Evolutionary conservation across 345 rosid species (phyloP).

Genomic region (Sapria himalayana): DNA sequence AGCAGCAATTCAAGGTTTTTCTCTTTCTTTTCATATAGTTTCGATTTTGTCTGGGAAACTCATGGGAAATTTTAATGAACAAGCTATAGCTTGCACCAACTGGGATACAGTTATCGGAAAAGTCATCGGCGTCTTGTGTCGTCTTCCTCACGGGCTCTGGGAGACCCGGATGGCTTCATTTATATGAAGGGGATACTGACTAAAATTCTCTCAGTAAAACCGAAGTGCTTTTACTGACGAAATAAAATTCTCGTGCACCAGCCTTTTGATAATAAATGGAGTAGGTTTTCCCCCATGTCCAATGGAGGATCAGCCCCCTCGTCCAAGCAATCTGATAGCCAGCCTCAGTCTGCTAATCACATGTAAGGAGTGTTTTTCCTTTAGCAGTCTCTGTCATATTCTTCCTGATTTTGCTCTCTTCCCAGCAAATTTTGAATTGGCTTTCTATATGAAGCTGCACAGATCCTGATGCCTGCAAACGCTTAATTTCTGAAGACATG

Average conservation of each 20-base stretch:
- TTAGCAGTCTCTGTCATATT: slow-evolving; percentile 3
- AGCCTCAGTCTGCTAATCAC: slow-evolving; percentile 35
- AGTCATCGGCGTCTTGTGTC: too few relatives aligned
- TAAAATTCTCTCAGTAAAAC: too few relatives aligned
- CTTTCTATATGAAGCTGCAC: slow-evolving; percentile 36
- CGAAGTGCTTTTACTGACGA: too few relatives aligned
- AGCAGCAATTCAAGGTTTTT: slow-evolving; percentile 47
- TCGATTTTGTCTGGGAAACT: too few relatives aligned
- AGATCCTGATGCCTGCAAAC: slow-evolving; percentile 61
- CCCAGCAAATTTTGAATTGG: slow-evolving; percentile 5
- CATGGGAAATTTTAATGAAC: too few relatives aligned
- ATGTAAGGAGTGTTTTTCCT: slow-evolving; percentile 17
- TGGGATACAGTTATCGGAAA: too few relatives aligned
- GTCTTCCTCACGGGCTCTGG: too few relatives aligned
- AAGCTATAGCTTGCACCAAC: too few relatives aligned
- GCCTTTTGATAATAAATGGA: slow-evolving; percentile 72
- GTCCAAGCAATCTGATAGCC: slow-evolving; percentile 26
- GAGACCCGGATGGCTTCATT: too few relatives aligned
- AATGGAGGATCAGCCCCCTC: slow-evolving; percentile 19
- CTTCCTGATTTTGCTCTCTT: neutral
- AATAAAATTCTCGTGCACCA: slow-evolving; percentile 12
- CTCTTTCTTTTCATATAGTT: neutral
- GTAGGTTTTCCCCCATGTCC: slow-evolving; percentile 23
- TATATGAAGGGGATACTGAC: too few relatives aligned
- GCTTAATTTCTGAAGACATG: slow-evolving; percentile 44